Evolutionary conservation across 2,329 filamentous ascomycete species (phyloP).

Genomic region (Lojkania enalia): DNA sequence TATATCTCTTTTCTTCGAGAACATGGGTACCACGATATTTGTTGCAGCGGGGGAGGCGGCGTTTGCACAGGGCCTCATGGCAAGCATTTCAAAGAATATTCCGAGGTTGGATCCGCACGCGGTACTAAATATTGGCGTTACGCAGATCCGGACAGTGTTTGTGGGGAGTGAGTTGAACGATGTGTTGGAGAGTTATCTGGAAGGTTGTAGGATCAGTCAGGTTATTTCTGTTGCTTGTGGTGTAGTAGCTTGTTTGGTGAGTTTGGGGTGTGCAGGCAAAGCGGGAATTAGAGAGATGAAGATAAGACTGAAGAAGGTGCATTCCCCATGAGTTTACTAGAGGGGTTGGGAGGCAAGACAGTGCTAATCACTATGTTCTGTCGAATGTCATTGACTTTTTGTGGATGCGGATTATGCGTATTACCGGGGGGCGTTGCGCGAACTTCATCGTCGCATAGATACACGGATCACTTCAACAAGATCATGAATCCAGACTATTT

Average conservation of each 20-base stretch:
- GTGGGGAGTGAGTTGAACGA: conserved; percentile 22
- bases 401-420: no score
- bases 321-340: no score
- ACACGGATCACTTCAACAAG: no score
- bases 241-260: conserved; percentile 22
- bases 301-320: conserved; percentile 8
- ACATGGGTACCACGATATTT: conserved; percentile 49
- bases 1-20: conserved; percentile 50
- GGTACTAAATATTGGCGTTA: conserved; percentile 50
- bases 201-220: conserved; percentile 31
- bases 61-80: conserved; percentile 48
- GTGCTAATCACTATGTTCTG: no score
- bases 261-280: conserved; percentile 22
- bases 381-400: no score
- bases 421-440: no score
- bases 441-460: no score
- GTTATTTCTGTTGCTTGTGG: conserved; percentile 26
- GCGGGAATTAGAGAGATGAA: conserved; percentile 20
- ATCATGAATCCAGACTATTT: no score
- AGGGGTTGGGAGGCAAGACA: no score
- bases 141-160: conserved; percentile 46
- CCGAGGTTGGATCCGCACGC: conserved; percentile 39
- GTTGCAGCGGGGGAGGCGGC: conserved; percentile 47
- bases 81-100: conserved; percentile 35
- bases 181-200: conserved; percentile 27